A percentile compares a stretch with the other conserved stretches of the same genome.
Evolutionary conservation across 306 rosid genomes (phyloP).

Genomic region (Casuarina equisetifolia): DNA sequence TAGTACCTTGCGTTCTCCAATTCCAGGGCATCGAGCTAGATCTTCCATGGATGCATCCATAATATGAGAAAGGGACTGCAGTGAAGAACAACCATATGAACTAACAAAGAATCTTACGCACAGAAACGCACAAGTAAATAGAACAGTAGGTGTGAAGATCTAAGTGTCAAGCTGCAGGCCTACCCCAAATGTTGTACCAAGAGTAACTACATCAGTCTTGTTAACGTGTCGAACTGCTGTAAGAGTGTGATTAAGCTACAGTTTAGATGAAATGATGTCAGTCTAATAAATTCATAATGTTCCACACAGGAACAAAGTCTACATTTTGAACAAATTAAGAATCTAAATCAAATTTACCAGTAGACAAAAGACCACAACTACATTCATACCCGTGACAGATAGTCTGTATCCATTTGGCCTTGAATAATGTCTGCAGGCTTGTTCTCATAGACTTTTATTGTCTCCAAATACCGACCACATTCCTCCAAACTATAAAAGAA

Average conservation of each 20-base stretch:
- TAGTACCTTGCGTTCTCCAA: slow-evolving; percentile 95
- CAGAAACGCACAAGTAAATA: not conserved
- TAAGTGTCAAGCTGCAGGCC: slow-evolving; percentile 18
- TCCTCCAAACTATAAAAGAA: slow-evolving; percentile 75
- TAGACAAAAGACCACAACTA: slow-evolving; percentile 9
- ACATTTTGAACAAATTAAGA: slow-evolving; percentile 22
- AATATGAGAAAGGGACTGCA: slow-evolving; percentile 85
- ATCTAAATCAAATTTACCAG: not conserved
- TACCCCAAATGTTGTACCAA: slow-evolving; percentile 95
- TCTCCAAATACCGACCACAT: slow-evolving; percentile 97
- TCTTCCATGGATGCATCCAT: slow-evolving; percentile 99
- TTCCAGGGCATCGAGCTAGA: slow-evolving; percentile 98
- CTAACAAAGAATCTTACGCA: not conserved
- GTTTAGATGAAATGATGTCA: slow-evolving; percentile 32
- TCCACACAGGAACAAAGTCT: slow-evolving; percentile 14
- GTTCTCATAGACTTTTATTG: slow-evolving; percentile 89
- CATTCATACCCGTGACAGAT: slow-evolving; percentile 75
- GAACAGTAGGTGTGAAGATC: not conserved
- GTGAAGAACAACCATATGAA: slow-evolving; percentile 22
- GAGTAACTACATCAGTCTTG: slow-evolving; percentile 97
- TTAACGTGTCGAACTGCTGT: slow-evolving; percentile 85
- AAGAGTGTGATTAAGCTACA: slow-evolving; percentile 71
- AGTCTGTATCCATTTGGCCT: slow-evolving; percentile 97
- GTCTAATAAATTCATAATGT: slow-evolving; percentile 1
- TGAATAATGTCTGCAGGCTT: slow-evolving; percentile 96